phyloP scores from a whole-genome alignment of 2,329 filamentous ascomycete genomes.

The Fusarium caatingaense region DNA sequence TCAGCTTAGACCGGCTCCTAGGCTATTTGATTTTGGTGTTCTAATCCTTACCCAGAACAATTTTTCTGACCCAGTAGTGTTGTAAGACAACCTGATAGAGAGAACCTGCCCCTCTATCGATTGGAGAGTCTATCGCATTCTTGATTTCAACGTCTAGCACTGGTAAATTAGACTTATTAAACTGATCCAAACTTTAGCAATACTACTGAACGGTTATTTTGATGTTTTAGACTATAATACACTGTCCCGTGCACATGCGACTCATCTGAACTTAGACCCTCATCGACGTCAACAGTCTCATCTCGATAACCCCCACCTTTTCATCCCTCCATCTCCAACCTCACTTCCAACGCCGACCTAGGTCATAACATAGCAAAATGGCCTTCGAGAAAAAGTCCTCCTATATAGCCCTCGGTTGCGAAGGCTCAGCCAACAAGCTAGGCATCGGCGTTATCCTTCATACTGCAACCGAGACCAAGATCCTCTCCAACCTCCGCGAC shows the following conservation, averaged over 20 bases:
- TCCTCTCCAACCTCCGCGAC: constrained; percentile 94
- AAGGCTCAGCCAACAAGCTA: constrained; percentile 98
- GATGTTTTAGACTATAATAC: background rate
- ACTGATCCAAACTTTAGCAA: background rate
- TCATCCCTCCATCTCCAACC: constrained; percentile 17
- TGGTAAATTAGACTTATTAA: background rate
- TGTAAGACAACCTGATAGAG: background rate
- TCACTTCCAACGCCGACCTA: background rate
- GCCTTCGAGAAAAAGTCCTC: constrained; percentile 50
- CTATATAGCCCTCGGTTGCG: constrained; percentile 71
- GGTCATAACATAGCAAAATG: constrained; percentile 24
- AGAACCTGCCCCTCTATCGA: constrained; percentile 35
- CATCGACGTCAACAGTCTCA: constrained; percentile 16
- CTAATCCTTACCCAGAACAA: background rate
- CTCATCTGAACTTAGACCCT: background rate
- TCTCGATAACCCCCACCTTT: constrained; percentile 26
- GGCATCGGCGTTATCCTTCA: constrained; percentile 93
- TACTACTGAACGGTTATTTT: background rate
- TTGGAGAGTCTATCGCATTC: constrained; percentile 15
- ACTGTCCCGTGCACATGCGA: background rate
- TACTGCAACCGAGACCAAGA: constrained; percentile 64
- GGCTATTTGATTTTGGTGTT: background rate
- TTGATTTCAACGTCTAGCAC: background rate
- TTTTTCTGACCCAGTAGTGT: background rate
- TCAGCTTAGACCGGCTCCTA: background rate